Evolutionary conservation across 2,329 filamentous ascomycete genomes (phyloP).

Genomic region (Lithohypha guttulata): DNA sequence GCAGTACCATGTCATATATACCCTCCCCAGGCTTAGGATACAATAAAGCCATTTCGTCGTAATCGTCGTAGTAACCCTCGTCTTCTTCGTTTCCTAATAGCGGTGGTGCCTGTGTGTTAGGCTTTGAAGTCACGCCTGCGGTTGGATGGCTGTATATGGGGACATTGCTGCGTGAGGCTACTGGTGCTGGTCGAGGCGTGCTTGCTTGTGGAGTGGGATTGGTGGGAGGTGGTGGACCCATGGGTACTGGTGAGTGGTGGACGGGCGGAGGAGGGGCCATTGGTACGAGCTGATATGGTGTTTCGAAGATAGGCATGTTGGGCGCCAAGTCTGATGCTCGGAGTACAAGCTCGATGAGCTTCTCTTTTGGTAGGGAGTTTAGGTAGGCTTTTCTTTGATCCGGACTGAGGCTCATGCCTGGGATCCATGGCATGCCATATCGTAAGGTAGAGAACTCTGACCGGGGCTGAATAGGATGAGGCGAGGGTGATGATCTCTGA

Average conservation of each 20-base stretch:
- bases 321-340: constrained; percentile 20
- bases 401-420: constrained; percentile 13
- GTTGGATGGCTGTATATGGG: constrained; percentile 14
- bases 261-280: neutral
- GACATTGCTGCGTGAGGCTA: constrained; percentile 12
- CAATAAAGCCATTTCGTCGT: constrained; percentile 46
- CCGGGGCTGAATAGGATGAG: neutral
- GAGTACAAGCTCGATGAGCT: constrained; percentile 18
- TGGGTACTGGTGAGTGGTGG: neutral
- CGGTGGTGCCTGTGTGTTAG: neutral
- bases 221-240: constrained; percentile 11
- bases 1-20: constrained; percentile 43
- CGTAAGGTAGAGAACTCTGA: too few species aligned
- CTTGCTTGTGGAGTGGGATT: neutral
- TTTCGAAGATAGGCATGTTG: constrained; percentile 20
- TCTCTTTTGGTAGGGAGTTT: constrained; percentile 18
- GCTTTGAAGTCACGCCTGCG: constrained; percentile 3
- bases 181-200: constrained; percentile 2
- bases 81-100: constrained; percentile 20
- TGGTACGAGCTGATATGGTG: constrained; percentile 10
- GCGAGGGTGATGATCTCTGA: constrained; percentile 5
- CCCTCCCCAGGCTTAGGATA: constrained; percentile 51
- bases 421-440: constrained; percentile 15
- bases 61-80: constrained; percentile 37
- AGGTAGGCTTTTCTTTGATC: constrained; percentile 19